Conservation (phyloP, 2,329 filamentous ascomycete species). For the Penicillium sp. region DNA sequence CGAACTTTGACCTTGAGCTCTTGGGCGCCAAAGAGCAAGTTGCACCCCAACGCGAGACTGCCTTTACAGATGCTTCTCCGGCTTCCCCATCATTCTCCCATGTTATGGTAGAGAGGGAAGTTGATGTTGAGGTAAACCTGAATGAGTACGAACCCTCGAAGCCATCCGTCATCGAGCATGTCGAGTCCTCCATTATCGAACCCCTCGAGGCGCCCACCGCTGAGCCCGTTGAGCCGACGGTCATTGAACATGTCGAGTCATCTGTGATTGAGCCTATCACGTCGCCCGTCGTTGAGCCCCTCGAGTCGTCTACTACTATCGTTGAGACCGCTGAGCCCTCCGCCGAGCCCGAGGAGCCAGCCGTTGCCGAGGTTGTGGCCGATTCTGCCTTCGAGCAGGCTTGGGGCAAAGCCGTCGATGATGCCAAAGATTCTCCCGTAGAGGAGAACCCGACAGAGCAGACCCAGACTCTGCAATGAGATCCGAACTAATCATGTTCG, state of each 20-base stretch:
- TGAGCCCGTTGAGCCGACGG: background rate
- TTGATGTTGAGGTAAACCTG: constrained; percentile 7
- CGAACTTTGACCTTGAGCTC: constrained; percentile 45
- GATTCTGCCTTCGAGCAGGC: constrained; percentile 37
- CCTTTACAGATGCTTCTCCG: constrained; percentile 7
- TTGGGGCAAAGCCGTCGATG: constrained; percentile 41
- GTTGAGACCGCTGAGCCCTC: background rate
- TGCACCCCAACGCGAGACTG: background rate
- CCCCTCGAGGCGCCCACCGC: background rate
- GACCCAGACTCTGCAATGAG: constrained; percentile 1
- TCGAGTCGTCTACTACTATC: background rate
- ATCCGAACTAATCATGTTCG: background rate
- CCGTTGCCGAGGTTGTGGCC: constrained; percentile 6
- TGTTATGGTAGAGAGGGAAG: constrained; percentile 23
- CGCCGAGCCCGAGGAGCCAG: background rate
- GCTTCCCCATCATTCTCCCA: constrained; percentile 20
- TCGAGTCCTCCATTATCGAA: background rate
- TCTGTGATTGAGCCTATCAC: background rate
- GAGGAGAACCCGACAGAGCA: constrained; percentile 8
- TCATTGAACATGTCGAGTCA: constrained; percentile 11
- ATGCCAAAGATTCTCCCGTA: constrained; percentile 13
- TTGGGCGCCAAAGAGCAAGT: constrained; percentile 25
- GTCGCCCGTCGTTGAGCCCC: background rate
- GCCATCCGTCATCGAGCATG: constrained; percentile 2
- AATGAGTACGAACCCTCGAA: constrained; percentile 1